Conservation (phyloP, 2,329 filamentous ascomycete species). For the Elsinoe fawcettii region DNA sequence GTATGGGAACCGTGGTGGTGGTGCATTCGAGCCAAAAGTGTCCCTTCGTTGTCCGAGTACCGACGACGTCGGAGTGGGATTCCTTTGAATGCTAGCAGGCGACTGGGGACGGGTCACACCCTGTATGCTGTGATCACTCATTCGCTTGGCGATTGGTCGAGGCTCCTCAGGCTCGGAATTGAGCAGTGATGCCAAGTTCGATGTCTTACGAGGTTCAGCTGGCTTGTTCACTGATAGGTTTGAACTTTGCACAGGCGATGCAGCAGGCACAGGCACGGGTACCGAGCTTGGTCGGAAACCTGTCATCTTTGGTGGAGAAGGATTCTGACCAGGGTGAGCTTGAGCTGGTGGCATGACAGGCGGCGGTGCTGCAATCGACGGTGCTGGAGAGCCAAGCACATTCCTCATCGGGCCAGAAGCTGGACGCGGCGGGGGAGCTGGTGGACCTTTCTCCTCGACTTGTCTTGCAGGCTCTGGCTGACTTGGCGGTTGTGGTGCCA, state of each 20-base stretch:
- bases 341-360: constrained; percentile 17
- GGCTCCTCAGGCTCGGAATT: constrained; percentile 31
- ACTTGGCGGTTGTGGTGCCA: constrained; percentile 1
- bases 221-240: constrained; percentile 18
- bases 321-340: constrained; percentile 18
- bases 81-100: constrained; percentile 16
- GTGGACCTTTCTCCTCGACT: constrained; percentile 26
- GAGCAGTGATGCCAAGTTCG: constrained; percentile 30
- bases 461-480: constrained; percentile 24
- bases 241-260: constrained; percentile 20
- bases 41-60: constrained; percentile 6
- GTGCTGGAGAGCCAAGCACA: constrained; percentile 18
- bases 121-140: constrained; percentile 23
- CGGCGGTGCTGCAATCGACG: constrained; percentile 13
- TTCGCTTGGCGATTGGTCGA: constrained; percentile 24
- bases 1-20: constrained; percentile 11
- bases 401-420: constrained; percentile 18
- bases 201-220: constrained; percentile 31
- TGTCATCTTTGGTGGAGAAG: constrained; percentile 27
- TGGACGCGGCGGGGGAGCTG: constrained; percentile 22
- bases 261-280: constrained; percentile 20
- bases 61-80: constrained; percentile 16
- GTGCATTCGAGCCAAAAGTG: constrained; percentile 15
- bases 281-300: constrained; percentile 26
- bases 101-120: constrained; percentile 18